Evolutionary conservation across 176 grass and related monocot genomes (phyloP).

Genomic region (Oryza glaberrima): DNA sequence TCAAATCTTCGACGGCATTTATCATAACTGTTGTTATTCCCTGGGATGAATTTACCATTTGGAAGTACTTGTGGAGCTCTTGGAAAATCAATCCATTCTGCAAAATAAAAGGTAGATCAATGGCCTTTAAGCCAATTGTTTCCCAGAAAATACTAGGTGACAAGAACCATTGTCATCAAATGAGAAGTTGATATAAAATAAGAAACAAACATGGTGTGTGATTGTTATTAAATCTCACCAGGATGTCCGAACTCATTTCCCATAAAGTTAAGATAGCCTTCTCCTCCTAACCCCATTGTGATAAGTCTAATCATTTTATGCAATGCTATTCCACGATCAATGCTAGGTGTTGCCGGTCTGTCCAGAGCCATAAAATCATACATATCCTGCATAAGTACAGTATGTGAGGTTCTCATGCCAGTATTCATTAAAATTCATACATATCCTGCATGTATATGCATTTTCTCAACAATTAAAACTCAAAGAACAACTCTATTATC

Average conservation of each 20-base stretch:
- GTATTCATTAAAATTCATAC: background rate
- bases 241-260: constrained; percentile 99
- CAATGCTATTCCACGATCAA: constrained; percentile 97
- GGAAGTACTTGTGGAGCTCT: constrained; percentile 67
- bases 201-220: constrained; percentile 7
- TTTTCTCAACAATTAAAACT: constrained; percentile 20
- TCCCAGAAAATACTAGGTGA: background rate
- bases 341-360: constrained; percentile 82
- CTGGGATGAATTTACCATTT: constrained; percentile 69
- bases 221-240: constrained; percentile 56
- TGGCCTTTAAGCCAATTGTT: constrained; percentile 24
- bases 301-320: constrained; percentile 99
- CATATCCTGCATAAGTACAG: constrained; percentile 73
- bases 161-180: constrained; percentile 11
- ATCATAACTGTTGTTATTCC: constrained; percentile 87
- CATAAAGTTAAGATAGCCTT: constrained; percentile 99
- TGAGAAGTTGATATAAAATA: constrained; percentile 1
- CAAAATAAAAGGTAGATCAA: constrained; percentile 39
- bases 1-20: constrained; percentile 92
- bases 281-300: constrained; percentile 94
- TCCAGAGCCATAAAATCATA: constrained; percentile 97
- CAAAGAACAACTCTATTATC: constrained; percentile 6
- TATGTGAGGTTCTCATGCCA: constrained; percentile 3
- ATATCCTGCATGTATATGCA: constrained; percentile 7
- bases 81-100: constrained; percentile 98